These are phyloP conservation scores for Fusarium sp. DNA, from an alignment of 2,329 filamentous ascomycete genomes.

Conservation along the genomic window DNA sequence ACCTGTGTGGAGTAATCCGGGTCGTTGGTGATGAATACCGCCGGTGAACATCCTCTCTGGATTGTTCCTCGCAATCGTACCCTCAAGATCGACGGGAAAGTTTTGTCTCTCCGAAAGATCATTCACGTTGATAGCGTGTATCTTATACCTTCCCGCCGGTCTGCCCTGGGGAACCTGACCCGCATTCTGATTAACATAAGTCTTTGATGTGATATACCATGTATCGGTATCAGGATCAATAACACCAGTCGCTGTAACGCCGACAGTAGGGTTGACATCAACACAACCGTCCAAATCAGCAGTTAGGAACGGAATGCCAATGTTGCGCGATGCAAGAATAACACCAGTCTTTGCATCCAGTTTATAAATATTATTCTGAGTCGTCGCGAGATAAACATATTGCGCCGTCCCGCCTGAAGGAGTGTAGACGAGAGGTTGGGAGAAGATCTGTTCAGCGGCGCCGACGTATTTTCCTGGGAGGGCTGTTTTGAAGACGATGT, in stretches of 20 bases:
- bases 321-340: conserved; percentile 59
- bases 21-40: conserved; percentile 63
- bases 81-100: conserved; percentile 62
- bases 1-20: conserved; percentile 58
- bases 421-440: conserved; percentile 62
- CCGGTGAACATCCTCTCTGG: conserved; percentile 60
- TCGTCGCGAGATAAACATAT: conserved; percentile 66
- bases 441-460: conserved; percentile 62
- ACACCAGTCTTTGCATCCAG: conserved; percentile 64
- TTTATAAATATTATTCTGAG: conserved; percentile 68
- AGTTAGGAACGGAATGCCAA: conserved; percentile 61
- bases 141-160: conserved; percentile 49
- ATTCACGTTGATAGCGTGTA: conserved; percentile 53
- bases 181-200: conserved; percentile 50
- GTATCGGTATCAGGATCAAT: conserved; percentile 58
- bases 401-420: conserved; percentile 57
- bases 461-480: conserved; percentile 64
- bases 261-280: conserved; percentile 60
- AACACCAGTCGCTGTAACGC: conserved; percentile 58
- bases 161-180: conserved; percentile 47
- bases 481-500: conserved; percentile 62
- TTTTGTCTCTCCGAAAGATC: conserved; percentile 51
- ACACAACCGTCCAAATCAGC: conserved; percentile 60
- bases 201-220: conserved; percentile 57
- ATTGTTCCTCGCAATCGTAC: conserved; percentile 58